Percentiles rank a stretch among this genome's conserved stretches.
Evolutionary conservation across 2,329 filamentous ascomycete species (phyloP).

Genomic region (Xylariaceae sp.): DNA sequence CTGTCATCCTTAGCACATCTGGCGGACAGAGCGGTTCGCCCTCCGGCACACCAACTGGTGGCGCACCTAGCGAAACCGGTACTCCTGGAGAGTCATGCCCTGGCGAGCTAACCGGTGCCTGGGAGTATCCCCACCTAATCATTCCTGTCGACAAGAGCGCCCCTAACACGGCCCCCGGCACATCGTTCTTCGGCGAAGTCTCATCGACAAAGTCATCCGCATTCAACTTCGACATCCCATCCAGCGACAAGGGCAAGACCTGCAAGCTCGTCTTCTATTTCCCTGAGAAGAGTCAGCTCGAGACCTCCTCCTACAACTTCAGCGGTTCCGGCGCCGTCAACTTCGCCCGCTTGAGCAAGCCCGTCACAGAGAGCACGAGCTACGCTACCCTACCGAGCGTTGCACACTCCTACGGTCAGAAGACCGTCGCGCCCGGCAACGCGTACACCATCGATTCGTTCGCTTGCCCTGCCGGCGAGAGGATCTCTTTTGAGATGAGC

Average conservation of each 20-base stretch:
- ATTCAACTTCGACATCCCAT: slow-evolving; percentile 73
- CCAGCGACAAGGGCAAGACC: slow-evolving; percentile 58
- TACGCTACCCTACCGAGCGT: slow-evolving; percentile 59
- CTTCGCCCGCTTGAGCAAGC: slow-evolving; percentile 56
- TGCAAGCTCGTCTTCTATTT: slow-evolving; percentile 72
- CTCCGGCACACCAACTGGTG: too few relatives aligned
- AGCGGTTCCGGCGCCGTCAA: slow-evolving; percentile 57
- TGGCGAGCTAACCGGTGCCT: slow-evolving; percentile 52
- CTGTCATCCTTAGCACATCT: too few relatives aligned
- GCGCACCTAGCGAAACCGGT: not conserved
- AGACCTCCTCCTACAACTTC: slow-evolving; percentile 62
- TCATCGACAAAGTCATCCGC: slow-evolving; percentile 60
- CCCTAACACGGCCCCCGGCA: slow-evolving; percentile 58
- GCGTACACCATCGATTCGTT: slow-evolving; percentile 61
- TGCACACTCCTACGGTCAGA: slow-evolving; percentile 50
- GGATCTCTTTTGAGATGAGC: slow-evolving; percentile 58
- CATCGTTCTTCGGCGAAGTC: slow-evolving; percentile 61
- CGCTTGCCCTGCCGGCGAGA: slow-evolving; percentile 59
- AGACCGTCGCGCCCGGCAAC: slow-evolving; percentile 58
- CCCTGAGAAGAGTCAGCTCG: slow-evolving; percentile 60
- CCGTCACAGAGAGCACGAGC: slow-evolving; percentile 57
- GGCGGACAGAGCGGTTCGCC: not conserved
- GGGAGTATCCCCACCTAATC: slow-evolving; percentile 68
- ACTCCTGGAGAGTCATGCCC: slow-evolving; percentile 47
- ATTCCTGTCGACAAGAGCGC: slow-evolving; percentile 61